Conservation (phyloP, 2,329 filamentous ascomycete species). For the Calonectria pteridis region DNA sequence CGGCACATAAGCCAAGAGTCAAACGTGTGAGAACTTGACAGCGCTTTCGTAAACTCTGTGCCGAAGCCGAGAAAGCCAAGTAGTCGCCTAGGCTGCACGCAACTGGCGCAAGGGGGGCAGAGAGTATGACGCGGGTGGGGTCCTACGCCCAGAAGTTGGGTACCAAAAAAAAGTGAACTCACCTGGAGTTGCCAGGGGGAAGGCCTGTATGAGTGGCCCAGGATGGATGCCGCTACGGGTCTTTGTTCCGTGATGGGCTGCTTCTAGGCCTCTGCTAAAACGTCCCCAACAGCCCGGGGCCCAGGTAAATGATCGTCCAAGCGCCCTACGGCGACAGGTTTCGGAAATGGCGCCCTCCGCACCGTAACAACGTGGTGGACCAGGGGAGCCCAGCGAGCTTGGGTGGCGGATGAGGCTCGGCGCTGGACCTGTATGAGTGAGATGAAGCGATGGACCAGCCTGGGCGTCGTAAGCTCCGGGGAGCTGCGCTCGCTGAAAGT, state of each 20-base stretch:
- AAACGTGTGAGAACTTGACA: conserved; percentile 13
- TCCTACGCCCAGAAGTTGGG: conserved; percentile 9
- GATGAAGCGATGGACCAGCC: background rate
- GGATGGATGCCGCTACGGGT: background rate
- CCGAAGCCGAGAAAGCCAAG: conserved; percentile 20
- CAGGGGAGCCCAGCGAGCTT: conserved; percentile 19
- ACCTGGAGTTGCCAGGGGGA: conserved; percentile 9
- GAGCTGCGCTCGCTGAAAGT: conserved; percentile 15
- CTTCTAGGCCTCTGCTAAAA: background rate
- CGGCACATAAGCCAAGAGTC: conserved; percentile 23
- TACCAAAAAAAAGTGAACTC: conserved; percentile 12
- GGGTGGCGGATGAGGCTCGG: conserved; percentile 30
- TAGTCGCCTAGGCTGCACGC: conserved; percentile 2
- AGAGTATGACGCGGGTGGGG: conserved; percentile 21
- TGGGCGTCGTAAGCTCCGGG: conserved; percentile 25
- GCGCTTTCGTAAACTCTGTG: conserved; percentile 17
- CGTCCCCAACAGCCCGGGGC: conserved; percentile 19
- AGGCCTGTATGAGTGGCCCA: background rate
- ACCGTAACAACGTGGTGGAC: conserved; percentile 9
- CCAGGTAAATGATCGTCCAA: conserved; percentile 15
- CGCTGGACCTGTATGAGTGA: conserved; percentile 9
- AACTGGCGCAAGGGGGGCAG: background rate
- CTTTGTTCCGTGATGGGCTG: conserved; percentile 9
- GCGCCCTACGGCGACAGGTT: conserved; percentile 16
- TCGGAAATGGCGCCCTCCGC: conserved; percentile 14